Base-by-base conservation (phyloP, 2,329 filamentous ascomycete species). In the Alternaria sp. region DNA sequence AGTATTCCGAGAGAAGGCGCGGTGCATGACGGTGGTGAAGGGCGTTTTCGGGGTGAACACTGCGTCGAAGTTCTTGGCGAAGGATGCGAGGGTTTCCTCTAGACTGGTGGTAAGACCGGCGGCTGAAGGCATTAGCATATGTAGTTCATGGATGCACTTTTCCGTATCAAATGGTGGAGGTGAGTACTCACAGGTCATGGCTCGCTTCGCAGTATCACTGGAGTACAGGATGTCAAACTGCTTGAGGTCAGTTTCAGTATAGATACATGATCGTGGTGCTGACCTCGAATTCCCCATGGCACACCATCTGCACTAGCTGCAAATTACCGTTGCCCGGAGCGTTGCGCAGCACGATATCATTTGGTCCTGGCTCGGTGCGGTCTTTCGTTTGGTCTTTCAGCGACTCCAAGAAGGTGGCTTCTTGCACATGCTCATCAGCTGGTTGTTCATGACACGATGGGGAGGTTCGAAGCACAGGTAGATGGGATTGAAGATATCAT, bases 211-310 rank as follows among this genome's bases (percentile, higher is more conserved):
- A 23, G 91, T 92, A n/a, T 83, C 88, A 62, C 93, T 96, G 4
- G 91, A 93, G 81, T 94, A 97, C 30, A 97, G 84, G 44, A 98
- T 85, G 76, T 98, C 95, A 70, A 98, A 97, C 83, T 94, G 59
- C 13, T 6, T 21, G 17, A 30, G 19, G 17, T 70, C n/a, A 65
- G 59, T 19, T n/a, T 32, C 21, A 4, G 30, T 40, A 12, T 21
- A 6, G 44, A 19, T n/a, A 2, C 9, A 9, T 4, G 6, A 13
- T 30, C 6, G 12, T 32, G 46, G 12, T 9, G 61, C 76, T 65
- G 73, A 85, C 83, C 80, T 90, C 92, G 73, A 97, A 98, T 6
- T 88, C 80, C 3, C 94, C 95, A 71, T 94, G 87, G 70, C 96
- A 97, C 3, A 93, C 88, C 81, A 97, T 96, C 80, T 98, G 93